These are phyloP conservation scores for Tricholomella constricta DNA, from an alignment of 768 basidiomycete species.

Conservation along the genomic window DNA sequence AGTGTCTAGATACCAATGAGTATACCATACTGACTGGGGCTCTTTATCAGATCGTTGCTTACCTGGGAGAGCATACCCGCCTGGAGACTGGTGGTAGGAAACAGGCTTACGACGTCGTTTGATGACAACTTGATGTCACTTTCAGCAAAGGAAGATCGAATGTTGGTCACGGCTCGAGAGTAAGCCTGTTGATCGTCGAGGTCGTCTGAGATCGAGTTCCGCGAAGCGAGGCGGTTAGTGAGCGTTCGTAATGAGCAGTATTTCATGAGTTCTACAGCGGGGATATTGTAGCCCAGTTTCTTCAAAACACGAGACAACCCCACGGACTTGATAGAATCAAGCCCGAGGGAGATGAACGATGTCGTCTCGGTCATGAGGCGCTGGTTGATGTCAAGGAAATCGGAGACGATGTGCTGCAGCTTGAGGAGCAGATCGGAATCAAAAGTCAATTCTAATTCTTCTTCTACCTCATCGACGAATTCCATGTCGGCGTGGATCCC, in stretches of 20 bases:
- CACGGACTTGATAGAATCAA: slow-evolving; percentile 51
- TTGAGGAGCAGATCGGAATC: slow-evolving; percentile 17
- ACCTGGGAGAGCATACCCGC: slow-evolving; percentile 54
- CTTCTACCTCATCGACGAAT: too few relatives aligned
- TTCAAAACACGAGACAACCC: slow-evolving; percentile 39
- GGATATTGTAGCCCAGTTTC: slow-evolving; percentile 32
- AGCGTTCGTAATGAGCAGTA: slow-evolving; percentile 24
- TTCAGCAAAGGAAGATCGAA: slow-evolving; percentile 9
- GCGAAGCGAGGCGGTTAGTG: slow-evolving; percentile 1
- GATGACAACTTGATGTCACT: slow-evolving; percentile 20
- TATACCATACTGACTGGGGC: background rate
- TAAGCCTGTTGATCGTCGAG: background rate
- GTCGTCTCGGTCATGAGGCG: slow-evolving; percentile 22
- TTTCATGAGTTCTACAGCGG: slow-evolving; percentile 40
- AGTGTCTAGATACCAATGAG: slow-evolving; percentile 26
- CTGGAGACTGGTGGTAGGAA: slow-evolving; percentile 46
- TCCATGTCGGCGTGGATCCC: background rate
- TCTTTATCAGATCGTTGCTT: slow-evolving; percentile 4
- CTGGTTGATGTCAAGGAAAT: slow-evolving; percentile 28
- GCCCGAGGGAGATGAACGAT: slow-evolving; percentile 46
- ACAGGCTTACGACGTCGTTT: slow-evolving; percentile 35
- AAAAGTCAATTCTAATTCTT: background rate
- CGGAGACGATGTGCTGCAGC: slow-evolving; percentile 21
- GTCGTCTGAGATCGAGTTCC: background rate
- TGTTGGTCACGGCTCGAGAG: background rate